Evolutionary conservation across 2,329 filamentous ascomycete species (phyloP), one percentile per base, ranked within the genome.

Genomic region (Epichloe brachyelytri): DNA sequence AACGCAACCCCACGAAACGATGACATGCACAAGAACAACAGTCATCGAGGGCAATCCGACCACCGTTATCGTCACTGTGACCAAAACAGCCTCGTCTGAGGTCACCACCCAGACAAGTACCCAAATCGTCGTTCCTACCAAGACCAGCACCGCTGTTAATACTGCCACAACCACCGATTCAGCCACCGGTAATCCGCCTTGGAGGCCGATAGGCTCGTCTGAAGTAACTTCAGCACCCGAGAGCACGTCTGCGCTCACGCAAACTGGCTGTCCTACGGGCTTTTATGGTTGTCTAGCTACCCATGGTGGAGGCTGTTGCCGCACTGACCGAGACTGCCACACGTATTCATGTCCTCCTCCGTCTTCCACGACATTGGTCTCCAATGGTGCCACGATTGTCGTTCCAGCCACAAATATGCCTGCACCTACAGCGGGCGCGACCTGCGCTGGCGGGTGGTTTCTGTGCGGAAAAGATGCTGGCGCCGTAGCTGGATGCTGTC

Each of bases 201-300:
- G 74, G 59, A 71, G 75, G 15, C 77, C 74, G 12, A 58, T 53
- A 3, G 41, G 52, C 33, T 48, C 53, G 8, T 43, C 51, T 5
- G 46, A 49, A 3, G 75, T 71, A 12, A 61, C 61, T 20, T 58
- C 65, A 45, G 58, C 64, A 48, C 69, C 70, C 1, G 59, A 63
- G 8, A 67, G 65, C 15, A 68, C 68, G 26, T 6, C 47, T 17
- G 62, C 43, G 55, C 65, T 71, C 12, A 67, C 66, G 11, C 67
- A 69, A 51, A 61, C 61, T 5, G 67, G 67, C 59, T 97, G 91
- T 59, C 91, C 91, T 0, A 90, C 84, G 0, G 90, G 90, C 2
- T 97, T 90, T 72, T 97, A 97, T 66, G 84, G 88, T 48, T 97
- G 91, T 67, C 79, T 83, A 2, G 91, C 91, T 2, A 82, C 82